phyloP scores from a whole-genome alignment of 225 moss, liverwort and hornwort species.

The Asterella californica region DNA sequence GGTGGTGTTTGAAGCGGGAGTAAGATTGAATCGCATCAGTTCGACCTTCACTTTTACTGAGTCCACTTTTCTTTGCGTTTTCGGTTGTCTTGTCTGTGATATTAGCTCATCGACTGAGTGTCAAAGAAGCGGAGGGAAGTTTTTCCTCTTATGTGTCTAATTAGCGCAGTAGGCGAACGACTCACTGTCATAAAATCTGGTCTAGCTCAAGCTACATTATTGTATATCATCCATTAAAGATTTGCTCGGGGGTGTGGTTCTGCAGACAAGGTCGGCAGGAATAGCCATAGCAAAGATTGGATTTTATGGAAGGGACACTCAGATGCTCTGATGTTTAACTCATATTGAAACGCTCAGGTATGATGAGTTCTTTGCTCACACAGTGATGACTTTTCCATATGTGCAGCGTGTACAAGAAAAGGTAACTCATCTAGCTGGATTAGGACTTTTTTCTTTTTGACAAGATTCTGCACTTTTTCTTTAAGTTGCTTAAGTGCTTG shows the following conservation, averaged over 20 bases:
- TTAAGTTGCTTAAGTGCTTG: no score
- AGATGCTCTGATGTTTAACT: slow-evolving; percentile 81
- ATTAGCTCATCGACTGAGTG: background rate
- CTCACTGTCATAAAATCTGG: background rate
- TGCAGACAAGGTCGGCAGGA: slow-evolving; percentile 71
- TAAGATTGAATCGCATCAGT: no score
- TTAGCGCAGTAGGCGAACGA: background rate
- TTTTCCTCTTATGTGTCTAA: background rate
- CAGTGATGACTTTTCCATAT: background rate
- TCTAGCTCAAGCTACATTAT: no score
- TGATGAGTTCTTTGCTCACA: background rate
- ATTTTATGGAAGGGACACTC: slow-evolving; percentile 60
- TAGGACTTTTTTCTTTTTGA: background rate
- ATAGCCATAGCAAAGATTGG: slow-evolving; percentile 85
- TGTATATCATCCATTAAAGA: background rate
- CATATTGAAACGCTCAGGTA: slow-evolving; percentile 90
- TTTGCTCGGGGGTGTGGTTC: background rate
- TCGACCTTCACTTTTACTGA: no score
- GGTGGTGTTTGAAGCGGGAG: no score
- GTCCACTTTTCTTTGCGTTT: background rate
- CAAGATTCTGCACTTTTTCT: background rate
- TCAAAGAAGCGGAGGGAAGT: background rate
- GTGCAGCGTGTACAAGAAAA: background rate
- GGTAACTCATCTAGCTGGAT: background rate
- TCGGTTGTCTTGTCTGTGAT: background rate